Conservation (phyloP, 2,329 filamentous ascomycete species). For the Aspergillus aculeatinus region DNA sequence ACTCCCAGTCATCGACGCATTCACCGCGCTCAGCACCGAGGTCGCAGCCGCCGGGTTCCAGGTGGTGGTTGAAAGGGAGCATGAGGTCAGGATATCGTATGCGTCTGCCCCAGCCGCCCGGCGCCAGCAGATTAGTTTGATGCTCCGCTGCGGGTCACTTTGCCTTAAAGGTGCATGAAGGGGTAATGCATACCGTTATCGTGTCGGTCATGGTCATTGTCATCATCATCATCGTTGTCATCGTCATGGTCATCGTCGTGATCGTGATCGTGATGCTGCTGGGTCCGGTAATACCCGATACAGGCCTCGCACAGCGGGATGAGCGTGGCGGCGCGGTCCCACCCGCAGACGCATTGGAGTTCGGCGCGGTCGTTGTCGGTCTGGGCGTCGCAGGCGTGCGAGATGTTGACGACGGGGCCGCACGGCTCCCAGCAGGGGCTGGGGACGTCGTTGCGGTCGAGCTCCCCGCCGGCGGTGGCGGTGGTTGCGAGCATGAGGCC, state of each 20-base stretch:
- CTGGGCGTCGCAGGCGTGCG: constrained; percentile 25
- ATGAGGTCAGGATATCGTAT: constrained; percentile 31
- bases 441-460: constrained; percentile 32
- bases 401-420: constrained; percentile 23
- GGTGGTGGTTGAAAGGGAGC: constrained; percentile 28
- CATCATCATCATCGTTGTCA: neutral
- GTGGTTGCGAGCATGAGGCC: constrained; percentile 27
- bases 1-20: neutral
- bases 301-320: constrained; percentile 35
- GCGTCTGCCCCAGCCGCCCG: constrained; percentile 21
- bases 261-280: constrained; percentile 20
- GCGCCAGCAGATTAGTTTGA: too few relatives aligned
- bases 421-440: constrained; percentile 29
- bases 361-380: constrained; percentile 28
- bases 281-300: constrained; percentile 27
- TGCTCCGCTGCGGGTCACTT: too few relatives aligned
- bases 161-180: too few relatives aligned
- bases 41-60: constrained; percentile 27
- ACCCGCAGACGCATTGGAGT: constrained; percentile 30
- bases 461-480: constrained; percentile 23
- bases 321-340: constrained; percentile 25
- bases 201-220: constrained; percentile 12
- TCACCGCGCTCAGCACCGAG: constrained; percentile 8
- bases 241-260: constrained; percentile 10
- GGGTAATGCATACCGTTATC: constrained; percentile 26